Evolutionary conservation across 2,329 filamentous ascomycete genomes (phyloP).

Genomic region (Pyrenophora tritici-repentis): DNA sequence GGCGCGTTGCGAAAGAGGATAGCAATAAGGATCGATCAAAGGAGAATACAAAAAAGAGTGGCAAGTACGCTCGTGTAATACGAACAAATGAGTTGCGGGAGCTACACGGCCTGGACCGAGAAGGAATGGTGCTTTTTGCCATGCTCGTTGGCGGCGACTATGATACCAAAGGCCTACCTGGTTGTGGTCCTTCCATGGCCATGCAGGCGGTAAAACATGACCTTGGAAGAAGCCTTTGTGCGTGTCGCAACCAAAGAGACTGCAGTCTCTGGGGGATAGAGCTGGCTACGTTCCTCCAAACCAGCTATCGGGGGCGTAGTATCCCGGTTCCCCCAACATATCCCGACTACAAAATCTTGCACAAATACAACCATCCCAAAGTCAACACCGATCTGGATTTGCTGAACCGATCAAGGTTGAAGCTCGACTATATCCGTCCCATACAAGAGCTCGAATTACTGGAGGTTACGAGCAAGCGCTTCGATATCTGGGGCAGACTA

Average conservation of each 20-base stretch:
- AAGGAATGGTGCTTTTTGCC: slow-evolving; percentile 49
- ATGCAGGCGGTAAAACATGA: slow-evolving; percentile 31
- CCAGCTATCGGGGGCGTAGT: slow-evolving; percentile 1
- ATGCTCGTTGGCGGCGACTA: slow-evolving; percentile 52
- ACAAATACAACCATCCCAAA: slow-evolving; percentile 46
- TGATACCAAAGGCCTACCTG: slow-evolving; percentile 43
- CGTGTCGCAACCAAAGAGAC: slow-evolving; percentile 23
- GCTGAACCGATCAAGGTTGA: slow-evolving; percentile 31
- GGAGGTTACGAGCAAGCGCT: slow-evolving; percentile 38
- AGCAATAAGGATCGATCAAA: slow-evolving; percentile 27
- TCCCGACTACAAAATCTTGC: slow-evolving; percentile 34
- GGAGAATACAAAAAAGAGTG: slow-evolving; percentile 41
- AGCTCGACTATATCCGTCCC: slow-evolving; percentile 32
- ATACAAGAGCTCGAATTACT: slow-evolving; percentile 46
- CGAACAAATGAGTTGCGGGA: slow-evolving; percentile 33
- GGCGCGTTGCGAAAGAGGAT: slow-evolving; percentile 32
- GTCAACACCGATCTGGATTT: slow-evolving; percentile 42
- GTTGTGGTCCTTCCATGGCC: slow-evolving; percentile 45
- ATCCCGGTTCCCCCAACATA: slow-evolving; percentile 22
- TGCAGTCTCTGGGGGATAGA: slow-evolving; percentile 34
- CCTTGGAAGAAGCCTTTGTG: slow-evolving; percentile 39
- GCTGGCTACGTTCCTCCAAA: slow-evolving; percentile 22
- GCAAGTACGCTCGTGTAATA: slow-evolving; percentile 40
- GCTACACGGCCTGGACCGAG: slow-evolving; percentile 38
- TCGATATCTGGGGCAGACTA: slow-evolving; percentile 47